Evolutionary conservation across 2,329 filamentous ascomycete species (phyloP), one percentile per base, ranked within the genome.

Genomic region (Periglandula ipomoeae): DNA sequence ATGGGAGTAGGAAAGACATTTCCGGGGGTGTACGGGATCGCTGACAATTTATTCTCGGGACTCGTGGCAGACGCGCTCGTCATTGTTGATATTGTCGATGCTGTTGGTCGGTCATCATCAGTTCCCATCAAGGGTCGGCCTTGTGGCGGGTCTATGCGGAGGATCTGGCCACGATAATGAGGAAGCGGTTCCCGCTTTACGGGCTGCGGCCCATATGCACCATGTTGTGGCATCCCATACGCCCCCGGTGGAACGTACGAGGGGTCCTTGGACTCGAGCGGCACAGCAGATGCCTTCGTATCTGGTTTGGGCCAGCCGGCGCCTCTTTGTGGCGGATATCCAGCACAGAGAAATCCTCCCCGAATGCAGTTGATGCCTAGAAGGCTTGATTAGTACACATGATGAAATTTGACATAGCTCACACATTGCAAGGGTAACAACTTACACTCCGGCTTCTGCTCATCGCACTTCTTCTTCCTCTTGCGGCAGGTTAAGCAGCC

Each of bases 381-480:
- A 38, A 32, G 6, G 20, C 24, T 40, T 43, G 30, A n/a, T 32
- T 27, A 30, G 24, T 32, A 30, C n/a, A n/a, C n/a, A n/a, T n/a
- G n/a, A n/a, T n/a, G n/a, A n/a, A n/a, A n/a, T n/a, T n/a, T n/a
- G n/a, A n/a, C n/a, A n/a, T n/a, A n/a, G n/a, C n/a, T n/a, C n/a
- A n/a, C n/a, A n/a, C n/a, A n/a, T n/a, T n/a, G 13, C 10, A 15
- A 13, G 13, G n/a, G 34, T 19, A 20, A 48, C 9, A 13, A 74
- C 86, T 75, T 74, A 94, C 93, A 97, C 66, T 89, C 82, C 23
- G 93, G 93, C 65, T 95, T 94, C 47, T 79, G 79, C 71, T 97
- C 93, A 63, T 97, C 91, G 62, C 93, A 97, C 69, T 97, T 97
- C 81, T 97, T 97, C 77, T 97, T 97, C 51, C 91, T 79, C 62